A percentile compares a stretch with the other conserved stretches of the same genome.
phyloP scores from a whole-genome alignment of 805 yeast species.

The Yamadazyma sp. region DNA sequence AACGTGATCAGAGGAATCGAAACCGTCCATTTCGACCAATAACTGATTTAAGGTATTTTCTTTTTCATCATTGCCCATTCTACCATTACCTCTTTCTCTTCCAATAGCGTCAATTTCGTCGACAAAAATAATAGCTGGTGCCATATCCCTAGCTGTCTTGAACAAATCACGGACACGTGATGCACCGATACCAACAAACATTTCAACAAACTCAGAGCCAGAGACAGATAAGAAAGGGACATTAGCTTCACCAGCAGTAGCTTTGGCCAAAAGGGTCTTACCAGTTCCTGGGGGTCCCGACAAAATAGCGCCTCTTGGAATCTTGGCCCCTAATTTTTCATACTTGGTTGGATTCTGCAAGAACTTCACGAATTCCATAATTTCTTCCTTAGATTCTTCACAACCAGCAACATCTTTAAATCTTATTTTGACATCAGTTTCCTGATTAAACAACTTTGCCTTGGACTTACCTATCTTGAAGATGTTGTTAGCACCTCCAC shows the following conservation, averaged over 20 bases:
- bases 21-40: constrained; percentile 98
- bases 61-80: constrained; percentile 93
- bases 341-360: constrained; percentile 87
- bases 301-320: constrained; percentile 96
- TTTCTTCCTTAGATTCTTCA: constrained; percentile 94
- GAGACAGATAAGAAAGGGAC: constrained; percentile 95
- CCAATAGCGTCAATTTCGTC: constrained; percentile 99
- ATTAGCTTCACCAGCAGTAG: constrained; percentile 99
- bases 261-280: constrained; percentile 93
- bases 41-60: constrained; percentile 95
- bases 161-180: constrained; percentile 95
- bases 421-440: constrained; percentile 82
- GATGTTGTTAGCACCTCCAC: constrained; percentile 72
- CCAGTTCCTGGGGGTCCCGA: constrained; percentile 99
- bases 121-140: constrained; percentile 94
- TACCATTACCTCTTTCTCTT: constrained; percentile 71
- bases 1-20: constrained; percentile 84
- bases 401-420: constrained; percentile 97
- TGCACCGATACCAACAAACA: constrained; percentile 99
- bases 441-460: constrained; percentile 89
- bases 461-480: constrained; percentile 85
- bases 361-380: constrained; percentile 95
- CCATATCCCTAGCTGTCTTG: constrained; percentile 86
- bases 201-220: constrained; percentile 96
- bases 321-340: constrained; percentile 92